Conservation (phyloP, 75 land plant genomes). For the Selaginella tamariscina region DNA sequence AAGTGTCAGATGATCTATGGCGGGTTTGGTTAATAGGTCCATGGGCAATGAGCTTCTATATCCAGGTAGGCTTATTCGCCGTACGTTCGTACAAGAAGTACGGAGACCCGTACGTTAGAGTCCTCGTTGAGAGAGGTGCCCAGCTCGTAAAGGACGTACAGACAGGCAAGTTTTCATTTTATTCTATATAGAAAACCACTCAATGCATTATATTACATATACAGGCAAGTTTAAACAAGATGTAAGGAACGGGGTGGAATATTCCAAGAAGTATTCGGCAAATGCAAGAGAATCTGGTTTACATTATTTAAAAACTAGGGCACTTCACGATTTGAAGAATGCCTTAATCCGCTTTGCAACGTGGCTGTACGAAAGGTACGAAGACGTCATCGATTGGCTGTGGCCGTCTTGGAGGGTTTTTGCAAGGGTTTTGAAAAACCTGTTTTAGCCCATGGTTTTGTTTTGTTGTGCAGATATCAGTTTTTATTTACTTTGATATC, state of each 20-base stretch:
- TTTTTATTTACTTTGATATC: too few species aligned
- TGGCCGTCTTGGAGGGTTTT: neutral
- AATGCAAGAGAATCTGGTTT: neutral
- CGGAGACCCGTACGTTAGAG: neutral
- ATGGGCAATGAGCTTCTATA: neutral
- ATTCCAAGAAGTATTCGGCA: neutral
- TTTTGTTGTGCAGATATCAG: too few species aligned
- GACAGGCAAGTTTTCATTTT: neutral
- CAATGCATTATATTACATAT: too few species aligned
- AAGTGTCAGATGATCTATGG: neutral
- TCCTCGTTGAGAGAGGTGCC: neutral
- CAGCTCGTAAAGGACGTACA: neutral
- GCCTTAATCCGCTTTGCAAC: neutral
- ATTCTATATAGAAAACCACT: too few species aligned
- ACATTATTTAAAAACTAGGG: neutral
- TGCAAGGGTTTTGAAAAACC: neutral
- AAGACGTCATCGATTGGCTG: neutral
- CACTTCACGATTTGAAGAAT: neutral
- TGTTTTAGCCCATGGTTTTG: too few species aligned
- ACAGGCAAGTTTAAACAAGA: neutral
- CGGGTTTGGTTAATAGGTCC: neutral
- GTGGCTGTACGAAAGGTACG: neutral
- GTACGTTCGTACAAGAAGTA: neutral
- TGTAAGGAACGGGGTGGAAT: neutral
- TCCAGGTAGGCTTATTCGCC: neutral